Base-by-base conservation (phyloP, 2,329 filamentous ascomycete species). In the Talaromyces sp. region DNA sequence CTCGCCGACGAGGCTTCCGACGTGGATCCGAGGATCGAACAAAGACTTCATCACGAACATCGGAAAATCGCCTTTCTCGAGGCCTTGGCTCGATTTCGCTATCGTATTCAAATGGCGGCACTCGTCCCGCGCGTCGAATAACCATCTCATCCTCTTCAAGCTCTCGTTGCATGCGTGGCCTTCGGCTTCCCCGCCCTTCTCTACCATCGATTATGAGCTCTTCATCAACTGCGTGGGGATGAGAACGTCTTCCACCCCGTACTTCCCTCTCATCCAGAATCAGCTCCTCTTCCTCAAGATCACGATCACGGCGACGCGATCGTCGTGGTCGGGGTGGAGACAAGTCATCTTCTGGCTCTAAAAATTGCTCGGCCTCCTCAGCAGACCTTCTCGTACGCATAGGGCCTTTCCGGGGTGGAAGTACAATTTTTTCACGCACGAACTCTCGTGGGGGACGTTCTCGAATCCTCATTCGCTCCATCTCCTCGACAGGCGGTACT, bases 401-500 rank as follows among this genome's bases (percentile, higher is more conserved):
- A n/a, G 46, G 46, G 40, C 27, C 11, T 8, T 32, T 29, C 7
- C 24, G 24, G 4, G 63, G 64, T 9, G 63, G 61, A 56, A 68
- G 68, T 46, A 67, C 6, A 5, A 41, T 10, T 24, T 24, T 65
- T 46, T 73, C 69, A 49, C 63, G 64, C 24, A 73, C 52, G 41
- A 74, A 69, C 20, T 74, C 71, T 17, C 70, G 68, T 9, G 60
- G 62, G 9, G 64, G 58, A 6, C 62, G 63, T 14, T 75, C 75
- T 35, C 75, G 72, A 10, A 75, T 65, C 17, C 75, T 74, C 47
- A 73, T 62, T 14, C 71, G 68, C 33, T 72, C 70, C n/a, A 70
- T 65, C 27, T 69, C 68, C 63, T 65, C 82, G 69, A 68, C 80
- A 49, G 57, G 75, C 62, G 62, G 80, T 68, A 58, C 78, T 66